A percentile compares a stretch with the other conserved stretches of the same genome.
phyloP scores from a whole-genome alignment of 441 rosid species.

The Populus hybrid region DNA sequence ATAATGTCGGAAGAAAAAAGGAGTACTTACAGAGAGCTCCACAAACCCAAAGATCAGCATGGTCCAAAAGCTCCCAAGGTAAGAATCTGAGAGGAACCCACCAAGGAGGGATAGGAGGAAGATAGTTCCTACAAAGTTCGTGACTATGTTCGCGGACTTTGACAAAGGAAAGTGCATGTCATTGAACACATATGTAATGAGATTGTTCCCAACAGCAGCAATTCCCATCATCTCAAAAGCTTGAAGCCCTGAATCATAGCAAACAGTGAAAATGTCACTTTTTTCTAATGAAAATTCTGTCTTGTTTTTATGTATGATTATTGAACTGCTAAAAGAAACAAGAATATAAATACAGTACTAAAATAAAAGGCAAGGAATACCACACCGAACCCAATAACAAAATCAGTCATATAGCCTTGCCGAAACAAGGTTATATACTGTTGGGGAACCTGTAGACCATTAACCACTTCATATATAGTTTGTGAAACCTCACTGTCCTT shows the following conservation, averaged over 20 bases:
- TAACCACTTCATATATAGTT: too few relatives aligned
- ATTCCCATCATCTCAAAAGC: slow-evolving; percentile 88
- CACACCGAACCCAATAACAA: background rate
- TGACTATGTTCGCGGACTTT: slow-evolving; percentile 72
- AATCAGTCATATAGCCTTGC: too few relatives aligned
- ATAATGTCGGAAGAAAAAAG: background rate
- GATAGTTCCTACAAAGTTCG: slow-evolving; percentile 80
- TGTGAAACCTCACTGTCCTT: too few relatives aligned
- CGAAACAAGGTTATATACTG: too few relatives aligned
- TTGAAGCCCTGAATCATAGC: slow-evolving; percentile 55
- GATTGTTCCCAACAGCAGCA: slow-evolving; percentile 90
- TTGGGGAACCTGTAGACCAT: too few relatives aligned
- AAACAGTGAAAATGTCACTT: background rate
- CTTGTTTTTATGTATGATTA: background rate
- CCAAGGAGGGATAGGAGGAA: slow-evolving; percentile 81
- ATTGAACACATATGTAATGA: slow-evolving; percentile 77
- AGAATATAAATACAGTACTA: background rate
- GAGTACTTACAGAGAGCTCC: slow-evolving; percentile 66
- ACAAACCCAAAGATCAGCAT: slow-evolving; percentile 78
- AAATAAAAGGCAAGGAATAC: too few relatives aligned
- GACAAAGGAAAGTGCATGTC: slow-evolving; percentile 83
- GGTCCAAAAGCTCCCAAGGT: slow-evolving; percentile 89
- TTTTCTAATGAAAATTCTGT: background rate
- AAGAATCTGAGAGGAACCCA: slow-evolving; percentile 81
- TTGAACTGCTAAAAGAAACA: background rate